Evolutionary conservation across 139 green algal species (phyloP).

Genomic region (Limnomonas spitsbergensis): DNA sequence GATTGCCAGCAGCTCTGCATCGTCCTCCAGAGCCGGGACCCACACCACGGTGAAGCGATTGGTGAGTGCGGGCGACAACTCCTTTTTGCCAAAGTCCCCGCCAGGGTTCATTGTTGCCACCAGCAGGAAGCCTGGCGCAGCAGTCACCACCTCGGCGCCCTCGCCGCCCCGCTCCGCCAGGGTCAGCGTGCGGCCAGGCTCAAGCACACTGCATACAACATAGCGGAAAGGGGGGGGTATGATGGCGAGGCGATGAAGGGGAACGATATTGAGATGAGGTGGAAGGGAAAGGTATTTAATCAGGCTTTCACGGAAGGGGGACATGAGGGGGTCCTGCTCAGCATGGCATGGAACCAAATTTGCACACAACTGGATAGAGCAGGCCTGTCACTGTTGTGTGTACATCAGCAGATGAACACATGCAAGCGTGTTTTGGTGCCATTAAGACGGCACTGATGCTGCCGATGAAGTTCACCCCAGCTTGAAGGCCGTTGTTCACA

Average conservation of each 20-base stretch:
- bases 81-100: slow-evolving; percentile 91
- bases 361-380: too few species aligned
- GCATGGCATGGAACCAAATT: too few species aligned
- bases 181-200: slow-evolving; percentile 83
- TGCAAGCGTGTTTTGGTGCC: too few species aligned
- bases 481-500: too few species aligned
- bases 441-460: too few species aligned
- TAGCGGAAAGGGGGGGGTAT: background rate
- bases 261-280: too few species aligned
- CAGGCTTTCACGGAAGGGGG: too few species aligned
- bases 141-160: slow-evolving; percentile 70
- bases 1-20: slow-evolving; percentile 70
- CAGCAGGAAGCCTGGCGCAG: slow-evolving; percentile 79
- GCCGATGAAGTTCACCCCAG: too few species aligned
- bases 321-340: too few species aligned
- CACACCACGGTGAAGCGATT: slow-evolving; percentile 79
- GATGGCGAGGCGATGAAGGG: background rate
- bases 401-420: too few species aligned
- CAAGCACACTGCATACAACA: slow-evolving; percentile 83
- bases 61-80: slow-evolving; percentile 92
- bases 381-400: too few species aligned
- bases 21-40: slow-evolving; percentile 71
- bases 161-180: slow-evolving; percentile 92
- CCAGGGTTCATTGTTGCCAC: slow-evolving; percentile 99
- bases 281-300: too few species aligned